Conservation (phyloP, 2,329 filamentous ascomycete species). For the Aureobasidium sp. region DNA sequence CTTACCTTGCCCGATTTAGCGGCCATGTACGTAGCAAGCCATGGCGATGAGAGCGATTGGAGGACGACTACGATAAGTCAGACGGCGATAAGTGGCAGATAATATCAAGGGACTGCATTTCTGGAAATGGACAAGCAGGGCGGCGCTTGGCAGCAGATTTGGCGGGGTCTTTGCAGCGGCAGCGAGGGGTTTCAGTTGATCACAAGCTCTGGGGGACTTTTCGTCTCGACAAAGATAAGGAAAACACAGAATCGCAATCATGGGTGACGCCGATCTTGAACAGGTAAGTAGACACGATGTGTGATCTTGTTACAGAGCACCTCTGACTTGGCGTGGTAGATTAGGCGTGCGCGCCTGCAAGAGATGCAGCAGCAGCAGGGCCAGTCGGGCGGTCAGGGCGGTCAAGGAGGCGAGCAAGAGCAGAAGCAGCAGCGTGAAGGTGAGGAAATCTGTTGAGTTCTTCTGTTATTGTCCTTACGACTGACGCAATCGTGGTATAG, state of each 20-base stretch:
- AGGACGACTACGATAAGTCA: background rate
- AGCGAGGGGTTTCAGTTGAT: background rate
- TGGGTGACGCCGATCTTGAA: slow-evolving; percentile 60
- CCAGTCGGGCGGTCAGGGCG: slow-evolving; percentile 38
- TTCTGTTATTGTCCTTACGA: background rate
- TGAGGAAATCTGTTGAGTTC: background rate
- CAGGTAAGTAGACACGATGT: slow-evolving; percentile 35
- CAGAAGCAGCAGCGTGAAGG: slow-evolving; percentile 50
- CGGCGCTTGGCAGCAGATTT: background rate
- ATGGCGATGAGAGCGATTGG: background rate
- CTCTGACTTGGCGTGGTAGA: slow-evolving; percentile 43
- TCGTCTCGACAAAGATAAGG: slow-evolving; percentile 1
- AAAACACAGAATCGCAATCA: slow-evolving; percentile 22
- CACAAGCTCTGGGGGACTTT: slow-evolving; percentile 3
- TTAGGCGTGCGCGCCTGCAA: slow-evolving; percentile 83
- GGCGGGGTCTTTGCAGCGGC: background rate
- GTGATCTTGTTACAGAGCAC: background rate
- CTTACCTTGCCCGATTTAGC: background rate
- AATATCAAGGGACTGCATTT: background rate
- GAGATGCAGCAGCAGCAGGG: slow-evolving; percentile 72
- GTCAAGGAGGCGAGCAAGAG: slow-evolving; percentile 42
- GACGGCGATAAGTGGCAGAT: background rate
- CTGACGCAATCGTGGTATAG: slow-evolving; percentile 29
- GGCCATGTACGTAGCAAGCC: background rate
- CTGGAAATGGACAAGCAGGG: background rate